Evolutionary conservation across 192 early-diverging fungal species (phyloP).

Genomic region (Backusella circina): DNA sequence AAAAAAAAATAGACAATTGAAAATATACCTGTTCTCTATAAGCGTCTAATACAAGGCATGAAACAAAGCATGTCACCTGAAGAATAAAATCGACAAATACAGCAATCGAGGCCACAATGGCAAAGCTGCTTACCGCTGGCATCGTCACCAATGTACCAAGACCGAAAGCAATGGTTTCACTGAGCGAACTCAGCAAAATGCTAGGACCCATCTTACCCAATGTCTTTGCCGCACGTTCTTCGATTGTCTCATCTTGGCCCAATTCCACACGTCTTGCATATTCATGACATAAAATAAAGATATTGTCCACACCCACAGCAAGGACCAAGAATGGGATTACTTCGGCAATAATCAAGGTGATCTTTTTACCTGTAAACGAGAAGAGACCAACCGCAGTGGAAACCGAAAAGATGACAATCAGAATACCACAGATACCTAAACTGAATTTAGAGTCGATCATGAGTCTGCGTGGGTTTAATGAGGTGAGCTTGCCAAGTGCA

Average conservation of each 20-base stretch:
- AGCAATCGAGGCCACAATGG: conserved; percentile 61
- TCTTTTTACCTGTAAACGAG: conserved; percentile 55
- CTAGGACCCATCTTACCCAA: conserved; percentile 60
- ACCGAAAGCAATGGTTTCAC: conserved; percentile 63
- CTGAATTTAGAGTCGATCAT: conserved; percentile 61
- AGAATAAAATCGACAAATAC: conserved; percentile 62
- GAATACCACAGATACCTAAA: conserved; percentile 55
- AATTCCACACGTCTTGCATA: conserved; percentile 40
- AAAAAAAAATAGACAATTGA: not conserved
- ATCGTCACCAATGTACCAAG: conserved; percentile 59
- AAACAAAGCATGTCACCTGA: conserved; percentile 60
- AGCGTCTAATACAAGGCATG: conserved; percentile 56
- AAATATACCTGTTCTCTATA: conserved; percentile 44
- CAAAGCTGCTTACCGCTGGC: conserved; percentile 68
- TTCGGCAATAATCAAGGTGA: conserved; percentile 64
- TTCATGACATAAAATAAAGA: conserved; percentile 65
- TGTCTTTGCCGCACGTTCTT: conserved; percentile 54
- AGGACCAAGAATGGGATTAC: conserved; percentile 67
- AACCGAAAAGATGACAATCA: conserved; percentile 57
- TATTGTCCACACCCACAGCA: conserved; percentile 68
- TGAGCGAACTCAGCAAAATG: conserved; percentile 53
- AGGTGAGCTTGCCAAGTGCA: conserved; percentile 46
- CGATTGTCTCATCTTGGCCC: conserved; percentile 40
- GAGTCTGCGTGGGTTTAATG: conserved; percentile 35
- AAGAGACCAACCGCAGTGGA: conserved; percentile 60